Base-by-base conservation (phyloP, 2,329 filamentous ascomycete genomes). In the Colletotrichum karsti region DNA sequence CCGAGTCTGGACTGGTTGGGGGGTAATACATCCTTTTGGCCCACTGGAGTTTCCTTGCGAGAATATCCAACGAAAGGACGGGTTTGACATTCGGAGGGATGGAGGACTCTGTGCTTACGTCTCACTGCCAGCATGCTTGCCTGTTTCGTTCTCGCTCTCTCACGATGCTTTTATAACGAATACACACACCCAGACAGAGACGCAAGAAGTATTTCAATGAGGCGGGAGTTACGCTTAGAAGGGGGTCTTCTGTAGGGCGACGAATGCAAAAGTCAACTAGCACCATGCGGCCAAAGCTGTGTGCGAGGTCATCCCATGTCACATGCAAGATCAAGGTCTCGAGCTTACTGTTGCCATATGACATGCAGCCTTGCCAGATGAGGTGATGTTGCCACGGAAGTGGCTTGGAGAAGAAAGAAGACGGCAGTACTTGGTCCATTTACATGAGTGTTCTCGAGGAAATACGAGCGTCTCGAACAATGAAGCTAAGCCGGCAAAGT, bases 141-240 rank as follows among this genome's bases (percentile, higher is more conserved):
- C 65, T 64, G 42, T 46, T 46, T 30, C 56, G 22, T 65, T 55
- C 24, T 42, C 61, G 51, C 59, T 69, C 41, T 41, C 48, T 33
- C 54, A 65, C 42, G 41, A 70, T 63, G 54, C 54, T 58, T 63
- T 46, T 63, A 58, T 65, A 63, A 67, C 65, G 59, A 70, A 69
- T 55, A 59, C 53, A 63, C 55, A 39, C 55, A 41, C 48, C 65
- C 54, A 33, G 53, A 64, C 64, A 54, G 59, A 65, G 35, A 58
- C 42, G 59, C 46, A 57, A 61, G 56, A 61, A 28, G 9, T 50
- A 51, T 42, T 53, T 62, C 42, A 51, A 57, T 37, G 48, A 67
- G 35, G 62, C 54, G 33, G 55, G 62, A 61, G 42, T 56, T 62
- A 55, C 26, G 35, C 66, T 67, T 67, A 67, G 66, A 69, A 61